These are phyloP conservation scores for Talaromyces borbonicus DNA, from an alignment of 495 filamentous ascomycete species.

Conservation along the genomic window DNA sequence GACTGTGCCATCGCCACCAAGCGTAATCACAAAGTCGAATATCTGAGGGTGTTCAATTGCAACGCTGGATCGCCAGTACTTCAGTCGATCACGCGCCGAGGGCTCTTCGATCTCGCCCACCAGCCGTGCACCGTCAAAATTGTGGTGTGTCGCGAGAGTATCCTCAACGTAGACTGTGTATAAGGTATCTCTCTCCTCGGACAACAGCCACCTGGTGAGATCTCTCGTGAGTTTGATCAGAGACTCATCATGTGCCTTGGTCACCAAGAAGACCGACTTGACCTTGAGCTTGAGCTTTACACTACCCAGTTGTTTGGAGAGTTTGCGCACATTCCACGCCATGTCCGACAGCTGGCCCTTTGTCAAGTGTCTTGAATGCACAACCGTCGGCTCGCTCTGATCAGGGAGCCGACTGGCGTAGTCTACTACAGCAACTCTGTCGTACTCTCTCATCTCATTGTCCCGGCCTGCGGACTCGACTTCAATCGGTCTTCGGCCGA, in stretches of 20 bases:
- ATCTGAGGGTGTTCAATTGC: slow-evolving; percentile 68
- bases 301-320: slow-evolving; percentile 74
- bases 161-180: slow-evolving; percentile 78
- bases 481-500: slow-evolving; percentile 5
- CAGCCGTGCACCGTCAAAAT: slow-evolving; percentile 59
- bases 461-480: slow-evolving; percentile 17
- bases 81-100: slow-evolving; percentile 48
- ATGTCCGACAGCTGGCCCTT: slow-evolving; percentile 92
- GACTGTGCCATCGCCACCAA: slow-evolving; percentile 96
- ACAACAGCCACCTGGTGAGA: slow-evolving; percentile 77
- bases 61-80: slow-evolving; percentile 75
- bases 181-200: slow-evolving; percentile 51
- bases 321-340: slow-evolving; percentile 87
- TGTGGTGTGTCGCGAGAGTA: slow-evolving; percentile 54
- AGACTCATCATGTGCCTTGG: slow-evolving; percentile 76
- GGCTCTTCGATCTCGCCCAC: slow-evolving; percentile 39
- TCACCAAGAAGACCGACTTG: slow-evolving; percentile 75
- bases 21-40: slow-evolving; percentile 88
- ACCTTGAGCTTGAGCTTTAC: slow-evolving; percentile 72
- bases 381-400: slow-evolving; percentile 20
- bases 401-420: slow-evolving; percentile 14
- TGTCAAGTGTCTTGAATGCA: slow-evolving; percentile 62
- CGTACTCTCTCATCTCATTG: slow-evolving; percentile 18
- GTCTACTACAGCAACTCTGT: slow-evolving; percentile 11
- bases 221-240: slow-evolving; percentile 73